These are phyloP conservation scores for Hypomyces perniciosus DNA, from an alignment of 2,329 filamentous ascomycete species.

Conservation along the genomic window DNA sequence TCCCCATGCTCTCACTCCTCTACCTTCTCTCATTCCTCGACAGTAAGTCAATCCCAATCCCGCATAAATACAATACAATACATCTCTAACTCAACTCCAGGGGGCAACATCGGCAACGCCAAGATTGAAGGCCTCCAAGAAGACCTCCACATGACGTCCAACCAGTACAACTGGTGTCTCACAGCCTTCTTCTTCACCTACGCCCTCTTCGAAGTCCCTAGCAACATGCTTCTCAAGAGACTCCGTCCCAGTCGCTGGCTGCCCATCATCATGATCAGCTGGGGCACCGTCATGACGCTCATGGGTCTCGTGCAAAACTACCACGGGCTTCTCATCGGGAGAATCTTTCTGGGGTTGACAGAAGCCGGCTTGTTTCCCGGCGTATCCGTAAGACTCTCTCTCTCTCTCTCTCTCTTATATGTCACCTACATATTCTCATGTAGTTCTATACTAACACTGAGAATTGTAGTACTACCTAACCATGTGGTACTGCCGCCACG, in stretches of 20 bases:
- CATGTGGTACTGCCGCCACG: conserved; percentile 54
- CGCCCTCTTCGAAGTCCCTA: conserved; percentile 67
- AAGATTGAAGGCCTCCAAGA: conserved; percentile 55
- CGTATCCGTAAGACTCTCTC: conserved; percentile 37
- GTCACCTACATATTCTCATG: neutral
- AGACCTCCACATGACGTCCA: conserved; percentile 50
- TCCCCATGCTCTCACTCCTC: conserved; percentile 59
- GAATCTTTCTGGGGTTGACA: conserved; percentile 57
- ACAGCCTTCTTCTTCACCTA: conserved; percentile 76
- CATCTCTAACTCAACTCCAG: conserved; percentile 16
- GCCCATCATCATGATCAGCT: conserved; percentile 66
- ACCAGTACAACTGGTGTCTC: conserved; percentile 66
- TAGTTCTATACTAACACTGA: too few species aligned
- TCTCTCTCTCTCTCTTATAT: neutral
- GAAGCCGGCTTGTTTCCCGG: conserved; percentile 64
- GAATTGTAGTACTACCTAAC: conserved; percentile 43
- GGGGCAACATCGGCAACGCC: conserved; percentile 60
- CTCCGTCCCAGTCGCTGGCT: conserved; percentile 70
- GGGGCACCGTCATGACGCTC: conserved; percentile 43
- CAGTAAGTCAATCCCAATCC: conserved; percentile 26
- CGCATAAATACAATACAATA: neutral
- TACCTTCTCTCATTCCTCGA: conserved; percentile 67
- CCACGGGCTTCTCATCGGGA: conserved; percentile 40
- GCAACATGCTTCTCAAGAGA: conserved; percentile 70
- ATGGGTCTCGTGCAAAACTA: conserved; percentile 49